These are phyloP conservation scores for Pseudotsuga menziesii DNA, from an alignment of 75 land plant species.

Conservation along the genomic window DNA sequence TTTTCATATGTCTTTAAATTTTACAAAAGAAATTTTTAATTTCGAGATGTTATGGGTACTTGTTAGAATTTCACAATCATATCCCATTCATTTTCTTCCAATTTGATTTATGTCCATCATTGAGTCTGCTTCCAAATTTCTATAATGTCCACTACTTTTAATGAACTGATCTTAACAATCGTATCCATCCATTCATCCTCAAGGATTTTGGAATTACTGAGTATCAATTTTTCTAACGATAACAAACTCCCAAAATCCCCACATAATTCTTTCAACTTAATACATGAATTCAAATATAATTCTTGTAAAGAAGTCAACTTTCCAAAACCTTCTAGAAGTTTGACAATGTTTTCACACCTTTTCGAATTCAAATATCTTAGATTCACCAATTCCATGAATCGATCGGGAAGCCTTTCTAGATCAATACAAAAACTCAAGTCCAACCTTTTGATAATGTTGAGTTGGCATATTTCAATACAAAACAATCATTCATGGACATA, in stretches of 20 bases:
- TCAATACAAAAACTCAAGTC: background rate
- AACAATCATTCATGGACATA: background rate
- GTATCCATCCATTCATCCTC: background rate
- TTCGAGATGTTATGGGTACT: no score
- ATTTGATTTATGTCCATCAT: background rate
- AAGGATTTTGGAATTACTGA: background rate
- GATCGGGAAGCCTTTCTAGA: background rate
- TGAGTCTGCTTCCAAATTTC: background rate
- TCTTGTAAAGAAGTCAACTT: background rate
- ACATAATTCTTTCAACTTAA: background rate
- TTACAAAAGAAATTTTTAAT: no score
- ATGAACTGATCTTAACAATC: background rate
- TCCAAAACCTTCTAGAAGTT: background rate
- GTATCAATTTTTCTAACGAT: background rate
- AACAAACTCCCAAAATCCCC: background rate
- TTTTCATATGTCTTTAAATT: no score
- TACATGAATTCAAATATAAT: background rate
- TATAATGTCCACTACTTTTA: background rate
- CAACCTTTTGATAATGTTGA: background rate
- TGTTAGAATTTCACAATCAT: background rate
- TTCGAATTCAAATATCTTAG: background rate
- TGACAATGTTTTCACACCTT: background rate
- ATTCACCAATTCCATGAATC: background rate
- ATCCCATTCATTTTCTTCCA: background rate
- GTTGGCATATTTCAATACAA: background rate